Evolutionary conservation across 108 stramenopile genomes (phyloP).

Genomic region (Nitzschia palea): DNA sequence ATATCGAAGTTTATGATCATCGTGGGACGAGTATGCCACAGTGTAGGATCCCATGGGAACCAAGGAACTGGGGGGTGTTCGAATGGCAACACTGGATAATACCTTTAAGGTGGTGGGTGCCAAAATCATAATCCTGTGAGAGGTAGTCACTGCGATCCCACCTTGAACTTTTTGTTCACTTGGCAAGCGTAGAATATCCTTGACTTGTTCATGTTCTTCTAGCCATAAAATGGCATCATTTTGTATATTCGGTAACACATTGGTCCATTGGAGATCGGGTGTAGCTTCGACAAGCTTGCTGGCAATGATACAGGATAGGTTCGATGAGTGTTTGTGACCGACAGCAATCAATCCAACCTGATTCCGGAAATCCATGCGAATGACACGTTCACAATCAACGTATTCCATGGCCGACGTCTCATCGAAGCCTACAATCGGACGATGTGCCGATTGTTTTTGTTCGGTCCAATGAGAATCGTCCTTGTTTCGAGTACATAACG

Average conservation of each 20-base stretch:
- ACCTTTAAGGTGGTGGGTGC: slow-evolving; percentile 45
- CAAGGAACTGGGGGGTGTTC: slow-evolving; percentile 42
- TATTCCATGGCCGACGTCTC: slow-evolving; percentile 23
- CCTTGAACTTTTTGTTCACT: slow-evolving; percentile 34
- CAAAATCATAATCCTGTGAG: slow-evolving; percentile 66
- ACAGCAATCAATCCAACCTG: slow-evolving; percentile 46
- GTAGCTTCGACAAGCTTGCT: slow-evolving; percentile 37
- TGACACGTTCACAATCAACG: slow-evolving; percentile 58
- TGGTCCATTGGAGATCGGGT: slow-evolving; percentile 27
- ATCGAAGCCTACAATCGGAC: slow-evolving; percentile 48
- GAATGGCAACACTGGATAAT: slow-evolving; percentile 40
- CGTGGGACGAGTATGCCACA: slow-evolving; percentile 60
- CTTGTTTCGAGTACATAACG: slow-evolving; percentile 16
- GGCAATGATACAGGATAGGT: slow-evolving; percentile 48
- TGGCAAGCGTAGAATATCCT: slow-evolving; percentile 59
- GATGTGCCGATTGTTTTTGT: slow-evolving; percentile 27
- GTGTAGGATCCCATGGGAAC: slow-evolving; percentile 77
- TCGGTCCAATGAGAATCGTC: slow-evolving; percentile 5
- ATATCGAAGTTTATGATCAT: slow-evolving; percentile 54
- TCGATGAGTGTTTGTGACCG: slow-evolving; percentile 38
- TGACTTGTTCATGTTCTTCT: slow-evolving; percentile 57
- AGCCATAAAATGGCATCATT: slow-evolving; percentile 56
- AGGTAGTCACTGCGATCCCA: slow-evolving; percentile 67
- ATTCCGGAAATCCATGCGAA: slow-evolving; percentile 32
- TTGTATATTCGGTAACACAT: slow-evolving; percentile 34